phyloP scores from a whole-genome alignment of 2,329 filamentous ascomycete genomes.

The Nemania abortiva region DNA sequence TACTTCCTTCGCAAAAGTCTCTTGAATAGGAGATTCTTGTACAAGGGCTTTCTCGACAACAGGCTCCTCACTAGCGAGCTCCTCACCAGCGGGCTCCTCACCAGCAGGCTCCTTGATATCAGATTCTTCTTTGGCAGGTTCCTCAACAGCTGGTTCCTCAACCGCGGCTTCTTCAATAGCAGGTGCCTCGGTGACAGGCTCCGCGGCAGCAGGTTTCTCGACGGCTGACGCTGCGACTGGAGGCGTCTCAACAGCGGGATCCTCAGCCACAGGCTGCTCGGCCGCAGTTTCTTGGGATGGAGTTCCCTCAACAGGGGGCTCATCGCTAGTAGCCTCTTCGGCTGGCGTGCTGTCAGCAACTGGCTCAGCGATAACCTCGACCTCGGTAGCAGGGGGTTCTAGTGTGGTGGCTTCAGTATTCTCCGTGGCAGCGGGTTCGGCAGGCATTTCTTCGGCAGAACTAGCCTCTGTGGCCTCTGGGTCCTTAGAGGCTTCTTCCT shows the following conservation, averaged over 20 bases:
- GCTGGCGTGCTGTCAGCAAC: background rate
- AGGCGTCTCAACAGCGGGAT: too few relatives aligned
- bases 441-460: background rate
- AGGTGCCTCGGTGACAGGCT: background rate
- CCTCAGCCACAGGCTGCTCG: background rate
- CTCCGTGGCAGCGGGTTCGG: background rate
- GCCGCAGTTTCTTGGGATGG: background rate
- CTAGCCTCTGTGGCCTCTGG: background rate
- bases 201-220: background rate
- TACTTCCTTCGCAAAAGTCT: slow-evolving; percentile 30
- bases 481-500: background rate
- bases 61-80: slow-evolving; percentile 7
- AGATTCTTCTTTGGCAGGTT: background rate
- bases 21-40: slow-evolving; percentile 29
- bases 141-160: slow-evolving; percentile 5
- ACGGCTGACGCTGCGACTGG: background rate
- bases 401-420: background rate
- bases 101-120: slow-evolving; percentile 1
- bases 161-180: background rate
- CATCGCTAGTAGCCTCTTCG: background rate
- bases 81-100: slow-evolving; percentile 19
- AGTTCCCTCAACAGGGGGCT: background rate
- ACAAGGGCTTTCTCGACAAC: background rate
- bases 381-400: background rate
- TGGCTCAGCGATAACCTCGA: background rate